Evolutionary conservation across 306 rosid genomes (phyloP), one percentile per base, ranked within the genome.

Genomic region (Pyrus betulifolia): DNA sequence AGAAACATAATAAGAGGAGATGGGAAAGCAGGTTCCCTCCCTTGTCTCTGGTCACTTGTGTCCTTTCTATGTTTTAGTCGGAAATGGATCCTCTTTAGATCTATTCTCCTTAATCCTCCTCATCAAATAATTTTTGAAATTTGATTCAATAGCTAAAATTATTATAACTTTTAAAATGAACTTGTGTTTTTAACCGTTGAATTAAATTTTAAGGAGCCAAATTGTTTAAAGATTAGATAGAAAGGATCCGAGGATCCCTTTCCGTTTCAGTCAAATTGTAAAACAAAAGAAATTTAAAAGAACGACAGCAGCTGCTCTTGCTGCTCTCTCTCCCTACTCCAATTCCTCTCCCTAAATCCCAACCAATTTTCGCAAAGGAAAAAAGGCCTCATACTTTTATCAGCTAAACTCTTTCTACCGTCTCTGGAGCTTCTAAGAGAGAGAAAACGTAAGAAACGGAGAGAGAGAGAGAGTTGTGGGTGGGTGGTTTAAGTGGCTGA

Each of bases 1-100:
- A 12, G 27, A 17, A 28, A 30, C n/a, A 51, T 22, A 64, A 64
- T 33, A 77, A 28, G 14, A 75, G 76, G 84, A 83, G 82, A 82
- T 67, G 2, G 82, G 62, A 84, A 82, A 72, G 78, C 76, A 77
- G 38, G 85, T 81, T 86, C 82, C 82, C 79, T 66, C 82, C 76
- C 80, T 27, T 81, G 74, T 85, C 85, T 77, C 65, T 85, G 83
- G 80, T 85, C 91, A 55, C 21, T n/a, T 28, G 25, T 38, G 38
- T 22, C 54, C 57, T 55, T 40, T 54, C 4, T 19, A 62, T 69
- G 67, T 69, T 28, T 21, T 21, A 4, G 6, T 31, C 35, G 35
- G 35, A 4, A 31, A 31, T 0, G 35, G 35, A 31, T 31, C 35
- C 0, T 31, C 35, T 31, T 4, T 1, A 5, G 35, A 31, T 31